Evolutionary conservation across 352 stramenopile species (phyloP).

Genomic region (Sclerospora graminicola): DNA sequence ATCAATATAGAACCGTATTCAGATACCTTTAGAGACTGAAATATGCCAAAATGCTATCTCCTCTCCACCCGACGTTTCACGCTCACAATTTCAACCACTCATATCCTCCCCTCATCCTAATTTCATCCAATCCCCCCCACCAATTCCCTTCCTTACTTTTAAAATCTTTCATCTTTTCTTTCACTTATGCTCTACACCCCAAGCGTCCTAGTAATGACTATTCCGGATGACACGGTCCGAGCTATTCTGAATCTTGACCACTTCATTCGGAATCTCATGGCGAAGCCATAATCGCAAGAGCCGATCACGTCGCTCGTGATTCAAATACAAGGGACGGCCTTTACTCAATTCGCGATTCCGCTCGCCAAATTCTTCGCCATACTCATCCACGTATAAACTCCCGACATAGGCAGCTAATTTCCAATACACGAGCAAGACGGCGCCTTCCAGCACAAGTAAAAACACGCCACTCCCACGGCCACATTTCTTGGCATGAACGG

Average conservation of each 20-base stretch:
- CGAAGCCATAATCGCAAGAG: constrained; percentile 66
- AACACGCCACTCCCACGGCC: constrained; percentile 76
- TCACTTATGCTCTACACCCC: too few species aligned
- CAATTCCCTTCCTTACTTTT: too few species aligned
- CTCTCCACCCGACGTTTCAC: constrained; percentile 17
- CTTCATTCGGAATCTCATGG: constrained; percentile 80
- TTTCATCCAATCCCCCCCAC: background rate
- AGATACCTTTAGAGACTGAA: too few species aligned
- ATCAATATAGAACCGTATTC: constrained; percentile 5
- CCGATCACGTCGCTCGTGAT: constrained; percentile 54
- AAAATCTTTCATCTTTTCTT: too few species aligned
- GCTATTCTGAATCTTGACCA: constrained; percentile 84
- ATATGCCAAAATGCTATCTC: constrained; percentile 1
- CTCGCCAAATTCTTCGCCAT: constrained; percentile 83
- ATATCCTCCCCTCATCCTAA: too few species aligned
- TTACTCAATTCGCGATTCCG: constrained; percentile 75
- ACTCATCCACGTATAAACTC: constrained; percentile 82
- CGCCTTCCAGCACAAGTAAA: constrained; percentile 71
- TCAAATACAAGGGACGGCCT: constrained; percentile 70
- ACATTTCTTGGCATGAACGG: constrained; percentile 79
- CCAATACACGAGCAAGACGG: constrained; percentile 79
- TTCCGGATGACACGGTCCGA: constrained; percentile 84
- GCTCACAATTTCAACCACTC: background rate
- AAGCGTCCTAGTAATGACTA: constrained; percentile 57
- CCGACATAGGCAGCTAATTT: constrained; percentile 77